Conservation (phyloP, 768 basidiomycete genomes). For the Hygrophoropsis aurantiaca region DNA sequence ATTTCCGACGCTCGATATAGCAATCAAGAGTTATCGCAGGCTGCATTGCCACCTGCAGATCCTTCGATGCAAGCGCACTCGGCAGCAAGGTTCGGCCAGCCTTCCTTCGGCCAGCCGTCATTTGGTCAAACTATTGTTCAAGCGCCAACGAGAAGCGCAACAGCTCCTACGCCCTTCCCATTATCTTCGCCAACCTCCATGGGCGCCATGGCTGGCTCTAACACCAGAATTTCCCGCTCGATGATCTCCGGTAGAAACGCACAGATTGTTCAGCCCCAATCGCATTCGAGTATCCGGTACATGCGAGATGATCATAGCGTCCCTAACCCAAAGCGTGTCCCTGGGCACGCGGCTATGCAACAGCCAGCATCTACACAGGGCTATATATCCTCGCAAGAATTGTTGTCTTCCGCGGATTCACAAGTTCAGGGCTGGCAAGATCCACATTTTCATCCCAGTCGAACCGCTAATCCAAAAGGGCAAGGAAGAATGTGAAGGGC, state of each 20-base stretch:
- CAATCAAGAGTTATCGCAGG: conserved; percentile 10
- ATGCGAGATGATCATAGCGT: conserved; percentile 5
- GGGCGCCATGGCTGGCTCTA: neutral
- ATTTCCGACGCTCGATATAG: neutral
- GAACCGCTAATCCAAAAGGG: conserved; percentile 8
- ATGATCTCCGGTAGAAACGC: conserved; percentile 9
- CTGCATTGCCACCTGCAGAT: neutral
- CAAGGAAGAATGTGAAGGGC: conserved; percentile 6
- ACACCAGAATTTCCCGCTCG: neutral
- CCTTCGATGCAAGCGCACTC: neutral
- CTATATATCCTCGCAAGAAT: conserved; percentile 6
- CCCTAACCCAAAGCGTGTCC: conserved; percentile 9
- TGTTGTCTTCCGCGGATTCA: conserved; percentile 20
- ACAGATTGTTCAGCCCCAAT: conserved; percentile 1
- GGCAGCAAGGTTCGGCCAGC: conserved; percentile 19
- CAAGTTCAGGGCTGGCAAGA: no score
- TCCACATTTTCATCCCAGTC: conserved; percentile 11
- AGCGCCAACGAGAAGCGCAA: conserved; percentile 2
- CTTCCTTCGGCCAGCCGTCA: conserved; percentile 21
- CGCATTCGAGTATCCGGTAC: conserved; percentile 16
- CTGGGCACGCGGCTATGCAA: conserved; percentile 1
- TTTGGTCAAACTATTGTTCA: conserved; percentile 10
- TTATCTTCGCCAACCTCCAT: conserved; percentile 7
- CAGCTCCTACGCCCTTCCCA: conserved; percentile 5
- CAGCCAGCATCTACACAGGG: conserved; percentile 2